phyloP scores from a whole-genome alignment of 2,329 filamentous ascomycete species.

The Talaromyces atroroseus region DNA sequence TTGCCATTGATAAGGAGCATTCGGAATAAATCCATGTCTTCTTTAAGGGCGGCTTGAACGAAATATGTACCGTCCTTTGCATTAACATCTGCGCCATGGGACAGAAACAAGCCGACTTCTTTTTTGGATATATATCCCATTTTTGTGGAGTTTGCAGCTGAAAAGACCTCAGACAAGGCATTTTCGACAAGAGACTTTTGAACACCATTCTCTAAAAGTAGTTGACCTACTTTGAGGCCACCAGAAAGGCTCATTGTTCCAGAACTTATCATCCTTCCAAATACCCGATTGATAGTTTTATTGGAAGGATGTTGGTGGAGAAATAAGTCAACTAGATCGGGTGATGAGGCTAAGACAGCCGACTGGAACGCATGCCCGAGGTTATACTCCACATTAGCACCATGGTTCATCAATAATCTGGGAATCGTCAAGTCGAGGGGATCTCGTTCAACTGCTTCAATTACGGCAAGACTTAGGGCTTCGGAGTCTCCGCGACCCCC shows the following conservation, averaged over 20 bases:
- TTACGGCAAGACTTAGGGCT: constrained; percentile 9
- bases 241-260: neutral
- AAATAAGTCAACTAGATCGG: neutral
- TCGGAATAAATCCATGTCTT: constrained; percentile 2
- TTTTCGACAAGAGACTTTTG: constrained; percentile 4
- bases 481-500: neutral
- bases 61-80: neutral
- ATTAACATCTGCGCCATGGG: constrained; percentile 3
- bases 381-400: constrained; percentile 52
- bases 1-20: neutral
- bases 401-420: constrained; percentile 46
- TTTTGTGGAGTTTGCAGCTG: neutral
- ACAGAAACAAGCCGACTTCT: neutral
- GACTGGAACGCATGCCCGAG: constrained; percentile 1
- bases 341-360: neutral
- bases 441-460: constrained; percentile 15
- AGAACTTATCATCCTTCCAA: constrained; percentile 1
- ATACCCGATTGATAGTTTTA: neutral
- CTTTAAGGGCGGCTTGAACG: neutral
- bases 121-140: neutral
- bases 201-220: neutral
- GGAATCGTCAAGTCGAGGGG: constrained; percentile 34
- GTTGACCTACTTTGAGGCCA: neutral
- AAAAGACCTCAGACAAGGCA: neutral
- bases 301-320: neutral